Percentiles rank a stretch among this genome's conserved stretches.
These are phyloP conservation scores for Sanghuangporus baumii DNA, from an alignment of 1,284 basidiomycete species.

Conservation along the genomic window DNA sequence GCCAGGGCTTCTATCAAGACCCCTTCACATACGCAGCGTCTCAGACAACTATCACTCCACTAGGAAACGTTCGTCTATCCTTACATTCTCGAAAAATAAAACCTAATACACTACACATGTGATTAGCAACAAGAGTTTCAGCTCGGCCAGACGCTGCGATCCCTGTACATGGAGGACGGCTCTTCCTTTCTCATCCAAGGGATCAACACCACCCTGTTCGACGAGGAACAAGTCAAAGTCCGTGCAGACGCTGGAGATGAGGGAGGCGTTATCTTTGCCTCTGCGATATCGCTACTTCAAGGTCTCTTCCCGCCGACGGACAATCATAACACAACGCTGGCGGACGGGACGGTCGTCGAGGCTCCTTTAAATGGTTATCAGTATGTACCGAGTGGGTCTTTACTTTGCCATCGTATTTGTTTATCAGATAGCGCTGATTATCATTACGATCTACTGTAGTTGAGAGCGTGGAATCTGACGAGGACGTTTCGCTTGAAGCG, in stretches of 20 bases:
- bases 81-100: neutral
- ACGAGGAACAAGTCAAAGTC: constrained; percentile 32
- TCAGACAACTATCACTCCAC: constrained; percentile 42
- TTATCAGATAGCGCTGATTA: neutral
- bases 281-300: constrained; percentile 38
- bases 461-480: constrained; percentile 34
- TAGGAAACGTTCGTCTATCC: constrained; percentile 33
- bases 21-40: constrained; percentile 37
- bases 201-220: constrained; percentile 29
- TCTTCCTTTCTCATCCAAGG: constrained; percentile 34
- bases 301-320: constrained; percentile 31
- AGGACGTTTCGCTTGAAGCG: constrained; percentile 38
- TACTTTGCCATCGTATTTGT: neutral
- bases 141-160: constrained; percentile 37
- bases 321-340: constrained; percentile 30
- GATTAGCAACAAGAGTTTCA: constrained; percentile 37
- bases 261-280: constrained; percentile 46
- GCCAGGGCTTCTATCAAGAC: constrained; percentile 38
- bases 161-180: constrained; percentile 34
- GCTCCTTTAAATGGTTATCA: constrained; percentile 37
- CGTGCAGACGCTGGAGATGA: constrained; percentile 45
- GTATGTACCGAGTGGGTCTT: constrained; percentile 23
- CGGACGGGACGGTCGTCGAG: constrained; percentile 36
- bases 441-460: constrained; percentile 21
- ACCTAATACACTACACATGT: neutral